Conservation (phyloP, 169 alveolate species). For the Blepharisma undulans region DNA sequence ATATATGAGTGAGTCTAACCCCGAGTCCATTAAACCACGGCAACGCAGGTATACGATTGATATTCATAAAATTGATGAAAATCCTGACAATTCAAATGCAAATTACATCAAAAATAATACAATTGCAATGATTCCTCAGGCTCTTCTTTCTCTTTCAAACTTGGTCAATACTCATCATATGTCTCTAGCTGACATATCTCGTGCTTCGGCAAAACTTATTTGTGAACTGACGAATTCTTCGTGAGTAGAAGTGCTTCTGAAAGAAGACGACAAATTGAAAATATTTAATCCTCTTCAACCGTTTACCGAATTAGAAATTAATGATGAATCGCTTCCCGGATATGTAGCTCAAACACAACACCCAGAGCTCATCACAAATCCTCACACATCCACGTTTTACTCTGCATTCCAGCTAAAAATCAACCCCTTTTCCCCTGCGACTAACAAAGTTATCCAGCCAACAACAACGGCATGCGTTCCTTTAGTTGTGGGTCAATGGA, state of each 20-base stretch:
- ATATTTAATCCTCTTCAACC: background rate
- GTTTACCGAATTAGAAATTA: background rate
- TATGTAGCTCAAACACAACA: background rate
- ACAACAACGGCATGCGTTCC: slow-evolving; percentile 23
- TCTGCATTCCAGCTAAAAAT: background rate
- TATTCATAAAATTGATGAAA: background rate
- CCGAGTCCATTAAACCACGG: background rate
- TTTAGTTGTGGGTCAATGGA: background rate
- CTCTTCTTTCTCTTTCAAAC: background rate
- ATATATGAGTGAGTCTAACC: background rate
- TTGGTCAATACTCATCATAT: background rate
- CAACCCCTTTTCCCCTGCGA: background rate
- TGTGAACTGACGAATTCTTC: background rate
- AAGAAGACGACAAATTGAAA: background rate
- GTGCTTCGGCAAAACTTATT: background rate
- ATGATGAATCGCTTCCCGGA: slow-evolving; percentile 1
- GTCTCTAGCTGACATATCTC: background rate
- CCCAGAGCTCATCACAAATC: background rate
- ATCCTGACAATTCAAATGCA: background rate
- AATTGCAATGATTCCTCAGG: background rate
- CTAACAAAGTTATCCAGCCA: background rate
- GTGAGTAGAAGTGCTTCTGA: background rate
- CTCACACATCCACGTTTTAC: slow-evolving; percentile 14
- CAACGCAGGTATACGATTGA: background rate
- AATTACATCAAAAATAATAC: background rate